Conservation (phyloP, 129 eudicot genomes). For the Escallonia herrerae region DNA sequence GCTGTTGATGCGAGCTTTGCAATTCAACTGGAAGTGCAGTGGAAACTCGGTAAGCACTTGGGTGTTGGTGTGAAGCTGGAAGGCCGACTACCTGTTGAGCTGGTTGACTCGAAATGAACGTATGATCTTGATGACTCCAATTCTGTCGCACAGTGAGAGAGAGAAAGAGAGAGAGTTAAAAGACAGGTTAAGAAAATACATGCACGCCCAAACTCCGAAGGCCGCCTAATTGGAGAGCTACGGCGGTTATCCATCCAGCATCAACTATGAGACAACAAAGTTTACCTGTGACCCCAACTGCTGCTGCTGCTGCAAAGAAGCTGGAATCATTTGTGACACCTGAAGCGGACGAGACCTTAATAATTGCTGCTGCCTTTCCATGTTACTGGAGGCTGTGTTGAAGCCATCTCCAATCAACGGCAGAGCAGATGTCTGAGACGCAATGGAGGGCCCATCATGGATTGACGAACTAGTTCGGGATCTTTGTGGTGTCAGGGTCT, state of each 20-base stretch:
- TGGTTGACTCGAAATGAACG: constrained; percentile 22
- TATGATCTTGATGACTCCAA: constrained; percentile 27
- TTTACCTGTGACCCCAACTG: constrained; percentile 35
- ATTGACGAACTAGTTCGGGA: constrained; percentile 2
- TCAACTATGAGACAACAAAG: not conserved
- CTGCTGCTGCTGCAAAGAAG: constrained; percentile 27
- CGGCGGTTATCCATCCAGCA: too few relatives aligned
- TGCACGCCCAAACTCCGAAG: not conserved
- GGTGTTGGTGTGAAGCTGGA: constrained; percentile 31
- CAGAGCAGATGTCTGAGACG: constrained; percentile 17
- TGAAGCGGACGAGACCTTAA: constrained; percentile 27
- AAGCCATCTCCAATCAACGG: not conserved
- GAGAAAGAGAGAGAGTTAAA: not conserved
- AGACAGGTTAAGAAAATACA: not conserved
- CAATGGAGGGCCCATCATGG: constrained; percentile 9
- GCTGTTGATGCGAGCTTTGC: constrained; percentile 33
- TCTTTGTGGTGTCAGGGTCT: constrained; percentile 23
- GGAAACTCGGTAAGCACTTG: constrained; percentile 19
- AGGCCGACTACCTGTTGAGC: constrained; percentile 27
- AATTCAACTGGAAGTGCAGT: constrained; percentile 24
- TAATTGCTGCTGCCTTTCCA: constrained; percentile 35
- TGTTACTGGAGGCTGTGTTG: constrained; percentile 4
- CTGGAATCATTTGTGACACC: constrained; percentile 20
- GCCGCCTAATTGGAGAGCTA: too few relatives aligned
- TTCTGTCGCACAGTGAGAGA: not conserved